Base-by-base conservation (phyloP, 345 rosid genomes). In the Boechera retrofracta region DNA sequence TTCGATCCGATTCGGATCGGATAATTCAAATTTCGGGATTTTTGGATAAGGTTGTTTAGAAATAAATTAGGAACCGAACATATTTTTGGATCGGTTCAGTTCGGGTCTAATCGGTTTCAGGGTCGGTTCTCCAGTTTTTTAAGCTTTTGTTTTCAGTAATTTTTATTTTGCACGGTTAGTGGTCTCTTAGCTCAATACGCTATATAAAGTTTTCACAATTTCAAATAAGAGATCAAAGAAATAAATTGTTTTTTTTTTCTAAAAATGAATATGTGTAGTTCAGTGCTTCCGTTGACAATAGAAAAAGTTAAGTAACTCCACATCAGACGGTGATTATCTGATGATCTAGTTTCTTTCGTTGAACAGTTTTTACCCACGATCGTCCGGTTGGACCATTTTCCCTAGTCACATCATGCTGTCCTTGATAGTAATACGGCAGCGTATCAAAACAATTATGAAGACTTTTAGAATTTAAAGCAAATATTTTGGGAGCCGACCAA, bases 331-430 rank as follows among this genome's bases (percentile, higher is more conserved):
- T 71, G 71, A 54, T 24, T 1, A 47, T 39, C 16, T 4, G 33
- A 44, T 32, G 16, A 63, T 54, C n/a, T 2, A 59, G 39, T 64
- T 21, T 18, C 72, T 64, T 64, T 71, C 55, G 36, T 0, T 36
- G 39, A 64, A 57, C 16, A 57, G 77, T 49, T 26, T 47, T 36
- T 36, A 36, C 53, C 28, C 67, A 64, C 67, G 75, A 63, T 63
- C 35, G 8, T 51, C 68, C 45, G 38, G 16, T 57, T n/a, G 68
- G 77, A 49, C 68, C 73, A 28, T 28, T 71, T 4, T 65, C 54
- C 29, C 68, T 63, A 10, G 81, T 78, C 81, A 72, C 77, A 78
- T 71, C 77, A 65, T 42, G 33, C 32, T 28, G 47, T 58, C 73
- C 62, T 13, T 18, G 18, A 64, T 44, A 13, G 49, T 44, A 0